These are phyloP conservation scores for Sclerotinia spermophila DNA, from an alignment of 2,329 filamentous ascomycete species.

Conservation along the genomic window DNA sequence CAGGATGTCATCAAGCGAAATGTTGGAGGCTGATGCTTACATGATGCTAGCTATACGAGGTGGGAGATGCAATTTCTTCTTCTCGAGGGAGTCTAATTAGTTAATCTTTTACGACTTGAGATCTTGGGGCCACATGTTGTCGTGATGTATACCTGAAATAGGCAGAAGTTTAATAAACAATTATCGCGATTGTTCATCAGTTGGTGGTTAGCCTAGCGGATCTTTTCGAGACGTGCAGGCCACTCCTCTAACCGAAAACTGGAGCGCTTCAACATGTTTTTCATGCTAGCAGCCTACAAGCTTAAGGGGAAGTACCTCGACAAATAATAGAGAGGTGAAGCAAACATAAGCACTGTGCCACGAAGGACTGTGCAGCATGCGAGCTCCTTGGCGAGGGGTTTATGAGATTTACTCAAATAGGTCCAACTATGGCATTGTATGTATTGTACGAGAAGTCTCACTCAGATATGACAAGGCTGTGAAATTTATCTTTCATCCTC, in stretches of 20 bases:
- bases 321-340: background rate
- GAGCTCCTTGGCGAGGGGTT: background rate
- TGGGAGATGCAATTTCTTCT: background rate
- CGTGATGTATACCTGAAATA: background rate
- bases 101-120: background rate
- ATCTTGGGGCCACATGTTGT: background rate
- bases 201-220: background rate
- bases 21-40: background rate
- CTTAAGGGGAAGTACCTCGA: background rate
- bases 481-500: background rate
- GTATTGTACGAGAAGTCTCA: background rate
- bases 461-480: background rate
- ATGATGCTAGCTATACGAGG: background rate
- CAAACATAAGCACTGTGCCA: background rate
- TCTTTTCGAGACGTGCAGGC: background rate
- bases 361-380: background rate
- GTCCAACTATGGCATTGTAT: background rate
- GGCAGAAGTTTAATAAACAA: background rate
- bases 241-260: background rate
- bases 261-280: background rate
- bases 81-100: background rate
- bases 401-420: background rate
- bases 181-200: background rate
- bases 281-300: background rate
- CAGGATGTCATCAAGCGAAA: background rate